phyloP scores from a whole-genome alignment of 805 yeast genomes.

The Saccharomycopsis synnaedendra region DNA sequence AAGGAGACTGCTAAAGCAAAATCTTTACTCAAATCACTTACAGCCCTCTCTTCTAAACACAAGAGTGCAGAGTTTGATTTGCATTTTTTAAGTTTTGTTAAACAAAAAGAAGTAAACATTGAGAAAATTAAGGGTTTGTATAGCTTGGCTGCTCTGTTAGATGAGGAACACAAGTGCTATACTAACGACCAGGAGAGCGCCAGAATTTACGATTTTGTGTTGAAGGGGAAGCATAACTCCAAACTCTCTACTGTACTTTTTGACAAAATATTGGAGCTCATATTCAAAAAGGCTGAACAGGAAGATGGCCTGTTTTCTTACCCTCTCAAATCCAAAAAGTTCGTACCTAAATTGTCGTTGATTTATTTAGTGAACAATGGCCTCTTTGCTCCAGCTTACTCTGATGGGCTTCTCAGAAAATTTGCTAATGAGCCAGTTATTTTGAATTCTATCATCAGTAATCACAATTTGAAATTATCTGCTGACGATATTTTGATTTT shows the following conservation, averaged over 20 bases:
- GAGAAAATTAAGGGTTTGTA: constrained; percentile 1
- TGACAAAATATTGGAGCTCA: constrained; percentile 1
- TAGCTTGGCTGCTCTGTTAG: background rate
- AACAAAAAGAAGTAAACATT: constrained; percentile 1
- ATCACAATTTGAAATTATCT: constrained; percentile 8
- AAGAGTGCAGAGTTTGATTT: constrained; percentile 8
- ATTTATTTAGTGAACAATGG: constrained; percentile 8
- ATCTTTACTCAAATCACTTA: constrained; percentile 1
- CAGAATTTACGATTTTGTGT: background rate
- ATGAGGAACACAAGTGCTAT: background rate
- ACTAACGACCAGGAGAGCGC: background rate
- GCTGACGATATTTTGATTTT: constrained; percentile 11
- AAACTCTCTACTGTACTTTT: constrained; percentile 6
- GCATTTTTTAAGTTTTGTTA: constrained; percentile 8
- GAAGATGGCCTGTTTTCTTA: background rate
- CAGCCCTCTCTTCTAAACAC: background rate
- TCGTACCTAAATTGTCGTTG: constrained; percentile 10
- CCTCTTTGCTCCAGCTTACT: constrained; percentile 8
- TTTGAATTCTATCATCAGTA: constrained; percentile 5
- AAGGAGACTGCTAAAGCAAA: background rate
- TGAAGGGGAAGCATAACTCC: constrained; percentile 3
- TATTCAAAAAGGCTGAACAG: background rate
- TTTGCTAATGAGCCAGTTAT: constrained; percentile 8
- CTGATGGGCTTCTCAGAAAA: constrained; percentile 7
- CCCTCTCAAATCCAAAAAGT: constrained; percentile 1